Evolutionary conservation across 176 grass and related monocot genomes (phyloP), one percentile per base, ranked within the genome.

Genomic region (Hyparrhenia diplandra): DNA sequence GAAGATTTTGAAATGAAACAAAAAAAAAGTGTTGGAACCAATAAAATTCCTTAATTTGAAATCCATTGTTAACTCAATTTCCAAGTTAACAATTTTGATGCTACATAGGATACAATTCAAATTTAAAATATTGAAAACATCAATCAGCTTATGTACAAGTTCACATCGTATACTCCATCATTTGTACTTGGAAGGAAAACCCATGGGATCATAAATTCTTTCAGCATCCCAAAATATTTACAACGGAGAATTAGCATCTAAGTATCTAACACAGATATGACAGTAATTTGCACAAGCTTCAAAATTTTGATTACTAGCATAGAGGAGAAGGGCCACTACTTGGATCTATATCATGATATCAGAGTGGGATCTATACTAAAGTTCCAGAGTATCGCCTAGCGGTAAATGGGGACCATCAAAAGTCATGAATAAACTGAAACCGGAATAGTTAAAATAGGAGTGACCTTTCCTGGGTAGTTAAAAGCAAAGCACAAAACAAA

Each of bases 181-280:
- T 62, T 55, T 55, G 20, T 67, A 86, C 69, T 69, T 39, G 13
- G 68, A 85, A 64, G 69, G 3, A 55, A 79, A 73, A 47, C 21
- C 35, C 66, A 64, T 31, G 59, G n/a, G 37, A 60, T 75, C 21
- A 8, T 8, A 75, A 31, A 57, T 49, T 62, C 20, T 67, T 60
- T 68, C 32, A 60, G 71, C 21, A 68, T 14, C 40, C 52, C 7
- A n/a, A 74, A 55, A 80, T 34, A n/a, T 3, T 5, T 25, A 45
- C 35, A 74, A 74, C 34, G 34, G 20, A 28, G 46, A 27, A 23
- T 39, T 24, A 69, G 24, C 30, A 25, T 10, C 61, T 77, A 78
- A 17, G 43, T 46, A 43, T 45, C 42, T 20, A 52, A n/a, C 10
- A 71, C 30, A 57, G 31, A n/a, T 52, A 36, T 63, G 10, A 25